Percentiles rank a stretch among this genome's conserved stretches.
phyloP scores from a whole-genome alignment of 2,329 filamentous ascomycete genomes.

The Pyrenophora tritici-repentis region DNA sequence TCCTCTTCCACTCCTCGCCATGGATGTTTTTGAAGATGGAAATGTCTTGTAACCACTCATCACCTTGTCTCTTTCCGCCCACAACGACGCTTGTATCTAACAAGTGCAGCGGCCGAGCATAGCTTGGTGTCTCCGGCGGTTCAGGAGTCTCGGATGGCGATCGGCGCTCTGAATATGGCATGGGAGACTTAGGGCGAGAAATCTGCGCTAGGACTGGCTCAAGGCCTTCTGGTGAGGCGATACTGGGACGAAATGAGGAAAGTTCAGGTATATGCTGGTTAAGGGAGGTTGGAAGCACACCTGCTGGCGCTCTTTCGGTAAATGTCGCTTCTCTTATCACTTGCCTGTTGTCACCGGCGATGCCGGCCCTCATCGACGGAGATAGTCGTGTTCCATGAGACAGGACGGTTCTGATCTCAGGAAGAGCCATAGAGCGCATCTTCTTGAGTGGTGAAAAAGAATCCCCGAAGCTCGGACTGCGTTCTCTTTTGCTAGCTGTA shows the following conservation, averaged over 20 bases:
- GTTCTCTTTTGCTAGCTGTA: conserved; percentile 3
- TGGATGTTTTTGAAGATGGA: conserved; percentile 36
- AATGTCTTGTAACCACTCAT: conserved; percentile 12
- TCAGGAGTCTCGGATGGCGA: conserved; percentile 3
- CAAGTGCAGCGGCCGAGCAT: conserved; percentile 34
- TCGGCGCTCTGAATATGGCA: not conserved
- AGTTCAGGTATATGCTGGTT: conserved; percentile 6
- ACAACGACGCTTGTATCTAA: conserved; percentile 19
- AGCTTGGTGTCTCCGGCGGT: conserved; percentile 26
- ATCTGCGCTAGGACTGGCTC: not conserved
- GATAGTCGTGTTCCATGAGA: not conserved
- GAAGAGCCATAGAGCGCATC: conserved; percentile 12
- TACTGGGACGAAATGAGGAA: conserved; percentile 20
- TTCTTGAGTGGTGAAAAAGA: conserved; percentile 15
- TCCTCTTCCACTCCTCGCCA: conserved; percentile 27
- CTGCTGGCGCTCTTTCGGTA: conserved; percentile 11
- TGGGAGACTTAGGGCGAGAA: not conserved
- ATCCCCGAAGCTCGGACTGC: conserved; percentile 1
- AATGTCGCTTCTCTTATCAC: conserved; percentile 6
- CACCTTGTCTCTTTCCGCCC: not conserved
- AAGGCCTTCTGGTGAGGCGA: conserved; percentile 4
- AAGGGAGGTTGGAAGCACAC: not conserved
- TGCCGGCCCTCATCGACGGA: not conserved
- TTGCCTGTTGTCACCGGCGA: conserved; percentile 12
- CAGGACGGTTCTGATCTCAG: not conserved